A percentile compares a stretch with the other conserved stretches of the same genome.
Evolutionary conservation across 177 flowering plant species (phyloP).

Genomic region (Vitis hybrid): DNA sequence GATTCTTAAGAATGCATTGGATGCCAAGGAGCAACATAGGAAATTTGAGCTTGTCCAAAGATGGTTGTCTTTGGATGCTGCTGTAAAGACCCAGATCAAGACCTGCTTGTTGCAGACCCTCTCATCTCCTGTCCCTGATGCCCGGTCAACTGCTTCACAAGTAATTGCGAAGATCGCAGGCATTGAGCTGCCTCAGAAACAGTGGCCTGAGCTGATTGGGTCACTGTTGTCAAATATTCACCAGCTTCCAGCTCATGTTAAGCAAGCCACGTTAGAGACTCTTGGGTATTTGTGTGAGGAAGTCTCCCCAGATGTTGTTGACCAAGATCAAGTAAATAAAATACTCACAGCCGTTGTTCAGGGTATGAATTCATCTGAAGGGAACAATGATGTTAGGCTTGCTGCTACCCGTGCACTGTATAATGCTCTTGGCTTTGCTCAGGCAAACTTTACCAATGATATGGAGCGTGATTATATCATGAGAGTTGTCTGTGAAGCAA

Average conservation of each 20-base stretch:
- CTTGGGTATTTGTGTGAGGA: conserved; percentile 80
- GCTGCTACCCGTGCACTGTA: conserved; percentile 66
- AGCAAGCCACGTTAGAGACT: conserved; percentile 75
- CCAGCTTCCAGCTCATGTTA: conserved; percentile 55
- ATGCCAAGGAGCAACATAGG: conserved; percentile 70
- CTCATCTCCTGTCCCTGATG: conserved; percentile 54
- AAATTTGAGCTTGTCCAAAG: conserved; percentile 67
- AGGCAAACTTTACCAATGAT: conserved; percentile 65
- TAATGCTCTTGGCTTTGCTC: conserved; percentile 73
- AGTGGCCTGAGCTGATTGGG: conserved; percentile 71
- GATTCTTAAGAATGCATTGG: conserved; percentile 69
- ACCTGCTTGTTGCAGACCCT: conserved; percentile 58
- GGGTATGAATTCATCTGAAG: conserved; percentile 66
- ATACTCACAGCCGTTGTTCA: conserved; percentile 80
- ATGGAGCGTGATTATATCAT: conserved; percentile 78
- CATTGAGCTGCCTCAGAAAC: conserved; percentile 70
- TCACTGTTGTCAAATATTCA: conserved; percentile 55
- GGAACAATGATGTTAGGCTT: conserved; percentile 59
- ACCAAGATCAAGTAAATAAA: conserved; percentile 73
- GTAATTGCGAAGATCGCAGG: conserved; percentile 76
- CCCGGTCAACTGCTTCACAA: conserved; percentile 72
- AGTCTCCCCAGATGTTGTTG: conserved; percentile 67
- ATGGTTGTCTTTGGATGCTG: conserved; percentile 55
- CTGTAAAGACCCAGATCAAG: conserved; percentile 56
- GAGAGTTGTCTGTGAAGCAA: conserved; percentile 75